Percentiles rank a stretch among this genome's conserved stretches.
Conservation (phyloP, 805 yeast species). For the Zygotorulaspora chibaensis region DNA sequence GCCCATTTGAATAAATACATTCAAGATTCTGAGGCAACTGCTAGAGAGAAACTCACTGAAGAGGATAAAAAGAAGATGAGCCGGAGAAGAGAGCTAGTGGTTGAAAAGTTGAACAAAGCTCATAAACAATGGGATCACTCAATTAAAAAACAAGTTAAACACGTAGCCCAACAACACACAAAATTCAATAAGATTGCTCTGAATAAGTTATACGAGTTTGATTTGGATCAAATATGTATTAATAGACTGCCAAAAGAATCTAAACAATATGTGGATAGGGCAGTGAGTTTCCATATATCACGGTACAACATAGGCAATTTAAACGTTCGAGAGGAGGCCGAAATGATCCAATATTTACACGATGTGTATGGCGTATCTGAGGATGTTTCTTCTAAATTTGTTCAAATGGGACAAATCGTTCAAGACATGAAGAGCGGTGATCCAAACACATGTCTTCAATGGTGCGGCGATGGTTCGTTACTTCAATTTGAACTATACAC, state of each 20-base stretch:
- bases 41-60: slow-evolving; percentile 16
- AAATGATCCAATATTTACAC: slow-evolving; percentile 31
- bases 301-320: slow-evolving; percentile 44
- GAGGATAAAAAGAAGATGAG: slow-evolving; percentile 16
- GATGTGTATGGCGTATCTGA: slow-evolving; percentile 30
- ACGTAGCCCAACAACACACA: slow-evolving; percentile 22
- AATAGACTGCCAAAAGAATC: slow-evolving; percentile 29
- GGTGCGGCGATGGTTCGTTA: slow-evolving; percentile 39
- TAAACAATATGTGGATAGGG: slow-evolving; percentile 35
- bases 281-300: slow-evolving; percentile 44
- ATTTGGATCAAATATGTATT: slow-evolving; percentile 35
- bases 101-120: slow-evolving; percentile 30
- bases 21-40: slow-evolving; percentile 18
- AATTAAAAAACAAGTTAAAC: slow-evolving; percentile 28
- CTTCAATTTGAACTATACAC: slow-evolving; percentile 27
- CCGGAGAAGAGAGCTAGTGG: slow-evolving; percentile 25
- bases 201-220: slow-evolving; percentile 32
- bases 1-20: slow-evolving; percentile 40
- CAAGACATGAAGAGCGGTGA: slow-evolving; percentile 36
- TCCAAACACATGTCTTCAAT: slow-evolving; percentile 44
- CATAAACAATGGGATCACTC: slow-evolving; percentile 33
- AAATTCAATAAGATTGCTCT: slow-evolving; percentile 30
- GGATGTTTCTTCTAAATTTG: slow-evolving; percentile 36
- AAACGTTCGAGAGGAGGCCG: slow-evolving; percentile 29
- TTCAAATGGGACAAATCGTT: slow-evolving; percentile 42